Percentiles rank a stretch among this genome's conserved stretches.
phyloP scores from a whole-genome alignment of 148 eudicot genomes.

The Camellia sinensis region DNA sequence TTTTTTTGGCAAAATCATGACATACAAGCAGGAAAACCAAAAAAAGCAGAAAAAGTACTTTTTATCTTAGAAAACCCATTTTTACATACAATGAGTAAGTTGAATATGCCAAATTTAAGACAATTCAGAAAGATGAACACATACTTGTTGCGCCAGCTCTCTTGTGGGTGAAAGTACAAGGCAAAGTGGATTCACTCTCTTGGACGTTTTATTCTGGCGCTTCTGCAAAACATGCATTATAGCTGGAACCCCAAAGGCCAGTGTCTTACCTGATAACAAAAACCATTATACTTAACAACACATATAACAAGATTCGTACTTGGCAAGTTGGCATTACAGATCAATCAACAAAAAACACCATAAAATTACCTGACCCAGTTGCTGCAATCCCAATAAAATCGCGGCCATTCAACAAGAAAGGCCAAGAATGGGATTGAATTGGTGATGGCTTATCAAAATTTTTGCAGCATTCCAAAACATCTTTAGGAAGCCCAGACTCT shows the following conservation, averaged over 20 bases:
- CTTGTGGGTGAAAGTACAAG: conserved; percentile 95
- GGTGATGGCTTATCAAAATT: conserved; percentile 85
- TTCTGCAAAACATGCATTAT: conserved; percentile 70
- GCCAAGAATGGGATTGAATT: conserved; percentile 95
- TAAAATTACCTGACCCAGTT: conserved; percentile 85
- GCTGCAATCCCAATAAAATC: conserved; percentile 95
- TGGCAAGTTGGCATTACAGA: not conserved
- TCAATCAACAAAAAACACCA: not conserved
- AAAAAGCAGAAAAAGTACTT: not conserved
- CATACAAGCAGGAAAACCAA: not conserved
- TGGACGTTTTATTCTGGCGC: conserved; percentile 46
- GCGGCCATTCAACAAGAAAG: conserved; percentile 67
- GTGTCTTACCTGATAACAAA: conserved; percentile 73
- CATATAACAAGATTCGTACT: conserved; percentile 3
- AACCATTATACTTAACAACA: not conserved
- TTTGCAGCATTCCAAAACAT: conserved; percentile 63
- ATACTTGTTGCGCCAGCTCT: conserved; percentile 97
- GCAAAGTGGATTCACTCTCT: conserved; percentile 66
- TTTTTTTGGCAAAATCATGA: too few relatives aligned
- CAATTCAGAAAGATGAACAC: conserved; percentile 10
- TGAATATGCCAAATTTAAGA: not conserved
- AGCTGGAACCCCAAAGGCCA: conserved; percentile 97
- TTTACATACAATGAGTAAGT: not conserved
- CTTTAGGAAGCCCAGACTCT: conserved; percentile 56
- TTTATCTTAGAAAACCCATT: not conserved